These are phyloP conservation scores for Lipomyces mesembrius DNA, from an alignment of 805 yeast genomes.

Conservation along the genomic window DNA sequence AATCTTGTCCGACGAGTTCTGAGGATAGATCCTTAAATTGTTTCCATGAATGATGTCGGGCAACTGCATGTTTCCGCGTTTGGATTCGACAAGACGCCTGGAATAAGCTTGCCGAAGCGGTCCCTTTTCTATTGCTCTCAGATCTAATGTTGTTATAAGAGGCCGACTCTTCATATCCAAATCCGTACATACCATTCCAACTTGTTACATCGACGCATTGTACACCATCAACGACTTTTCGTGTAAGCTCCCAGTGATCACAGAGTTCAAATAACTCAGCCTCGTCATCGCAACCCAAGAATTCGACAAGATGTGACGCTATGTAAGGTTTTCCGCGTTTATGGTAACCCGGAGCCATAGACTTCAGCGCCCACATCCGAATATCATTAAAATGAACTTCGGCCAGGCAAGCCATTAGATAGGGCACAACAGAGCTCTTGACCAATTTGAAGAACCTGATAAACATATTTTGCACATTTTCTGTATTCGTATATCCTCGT, in stretches of 20 bases:
- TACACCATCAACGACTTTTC: constrained; percentile 46
- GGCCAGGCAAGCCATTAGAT: constrained; percentile 69
- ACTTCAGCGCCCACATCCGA: constrained; percentile 70
- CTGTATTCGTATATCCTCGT: constrained; percentile 57
- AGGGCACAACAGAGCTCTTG: constrained; percentile 59
- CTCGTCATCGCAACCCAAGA: constrained; percentile 70
- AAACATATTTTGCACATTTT: constrained; percentile 65
- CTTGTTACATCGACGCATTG: constrained; percentile 52
- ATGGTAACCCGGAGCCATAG: constrained; percentile 59
- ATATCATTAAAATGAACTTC: constrained; percentile 83
- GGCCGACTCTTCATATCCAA: neutral
- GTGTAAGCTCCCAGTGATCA: constrained; percentile 63
- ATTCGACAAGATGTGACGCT: constrained; percentile 51
- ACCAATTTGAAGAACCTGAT: constrained; percentile 65
- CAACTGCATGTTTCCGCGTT: constrained; percentile 43
- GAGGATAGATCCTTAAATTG: constrained; percentile 20
- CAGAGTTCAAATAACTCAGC: constrained; percentile 63
- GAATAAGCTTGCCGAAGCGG: constrained; percentile 57
- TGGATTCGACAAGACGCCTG: constrained; percentile 48
- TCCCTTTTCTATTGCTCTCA: constrained; percentile 46
- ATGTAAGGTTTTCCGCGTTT: constrained; percentile 70
- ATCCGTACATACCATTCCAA: constrained; percentile 45
- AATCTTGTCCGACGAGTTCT: constrained; percentile 13
- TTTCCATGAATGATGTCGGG: constrained; percentile 52
- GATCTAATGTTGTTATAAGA: constrained; percentile 8